phyloP scores from a whole-genome alignment of 2,329 filamentous ascomycete species.

The Harringtonia lauricola region DNA sequence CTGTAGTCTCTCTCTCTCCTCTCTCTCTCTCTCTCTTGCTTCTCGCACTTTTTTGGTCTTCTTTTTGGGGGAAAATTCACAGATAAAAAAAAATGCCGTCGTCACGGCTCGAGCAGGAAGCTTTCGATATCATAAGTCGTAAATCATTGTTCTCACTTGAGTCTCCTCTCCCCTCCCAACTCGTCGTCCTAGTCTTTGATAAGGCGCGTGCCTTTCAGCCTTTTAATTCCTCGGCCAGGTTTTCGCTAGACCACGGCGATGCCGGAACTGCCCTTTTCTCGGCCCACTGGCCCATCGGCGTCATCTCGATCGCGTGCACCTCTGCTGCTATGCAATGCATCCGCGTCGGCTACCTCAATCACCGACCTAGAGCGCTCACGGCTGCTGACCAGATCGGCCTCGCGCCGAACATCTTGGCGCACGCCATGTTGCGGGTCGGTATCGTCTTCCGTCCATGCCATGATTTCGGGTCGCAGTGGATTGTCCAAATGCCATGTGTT shows the following conservation, averaged over 20 bases:
- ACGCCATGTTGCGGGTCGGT: neutral
- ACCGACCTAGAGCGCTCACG: slow-evolving; percentile 8
- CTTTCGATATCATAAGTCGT: slow-evolving; percentile 3
- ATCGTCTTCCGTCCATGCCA: slow-evolving; percentile 8
- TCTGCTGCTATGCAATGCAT: neutral
- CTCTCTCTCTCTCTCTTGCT: neutral
- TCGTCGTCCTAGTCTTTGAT: no score
- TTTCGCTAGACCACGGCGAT: slow-evolving; percentile 1
- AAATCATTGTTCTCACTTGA: neutral
- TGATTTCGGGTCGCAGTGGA: slow-evolving; percentile 12
- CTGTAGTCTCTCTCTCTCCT: neutral
- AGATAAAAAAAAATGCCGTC: neutral
- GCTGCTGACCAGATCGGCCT: neutral
- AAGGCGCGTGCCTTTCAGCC: no score
- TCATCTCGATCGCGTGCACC: no score
- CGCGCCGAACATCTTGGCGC: neutral
- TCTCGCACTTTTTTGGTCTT: neutral
- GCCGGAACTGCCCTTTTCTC: neutral
- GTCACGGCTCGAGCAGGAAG: no score
- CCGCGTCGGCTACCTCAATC: slow-evolving; percentile 10
- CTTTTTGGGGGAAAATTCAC: neutral
- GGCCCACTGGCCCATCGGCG: neutral
- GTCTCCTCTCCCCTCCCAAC: neutral
- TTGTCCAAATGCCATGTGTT: slow-evolving; percentile 13
- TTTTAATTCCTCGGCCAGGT: no score